Evolutionary conservation across 1,139 yeast genomes (phyloP).

Genomic region (Blastobotrys raffinosifermentans): DNA sequence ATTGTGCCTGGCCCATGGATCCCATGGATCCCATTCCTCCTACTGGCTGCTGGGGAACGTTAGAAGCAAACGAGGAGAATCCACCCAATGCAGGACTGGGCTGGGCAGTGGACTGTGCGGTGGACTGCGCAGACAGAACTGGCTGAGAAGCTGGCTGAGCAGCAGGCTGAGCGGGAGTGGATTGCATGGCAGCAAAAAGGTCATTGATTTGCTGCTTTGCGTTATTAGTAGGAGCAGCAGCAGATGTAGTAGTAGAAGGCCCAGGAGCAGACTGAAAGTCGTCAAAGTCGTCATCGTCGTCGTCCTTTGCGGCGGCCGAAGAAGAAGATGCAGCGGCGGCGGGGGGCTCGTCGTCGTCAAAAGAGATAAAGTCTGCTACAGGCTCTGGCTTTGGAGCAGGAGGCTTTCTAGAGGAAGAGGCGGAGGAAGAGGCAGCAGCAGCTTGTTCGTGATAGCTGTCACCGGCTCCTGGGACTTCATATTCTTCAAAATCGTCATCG

Average conservation of each 20-base stretch:
- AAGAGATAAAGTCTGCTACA: constrained; percentile 19
- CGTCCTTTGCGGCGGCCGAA: constrained; percentile 21
- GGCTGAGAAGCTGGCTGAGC: no score
- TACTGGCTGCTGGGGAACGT: not conserved
- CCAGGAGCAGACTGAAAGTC: constrained; percentile 79
- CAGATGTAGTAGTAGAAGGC: constrained; percentile 30
- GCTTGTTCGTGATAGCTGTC: constrained; percentile 7
- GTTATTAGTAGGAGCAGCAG: constrained; percentile 25
- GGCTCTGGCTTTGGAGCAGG: constrained; percentile 8
- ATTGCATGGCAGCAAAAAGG: constrained; percentile 37
- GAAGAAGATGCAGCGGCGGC: constrained; percentile 10
- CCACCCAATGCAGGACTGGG: constrained; percentile 17
- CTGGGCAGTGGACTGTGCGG: constrained; percentile 7
- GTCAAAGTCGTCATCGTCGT: constrained; percentile 79
- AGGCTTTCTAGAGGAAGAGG: constrained; percentile 4
- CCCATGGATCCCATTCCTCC: no score
- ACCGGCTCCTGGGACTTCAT: constrained; percentile 39
- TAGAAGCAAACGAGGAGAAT: constrained; percentile 1
- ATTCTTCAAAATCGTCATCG: constrained; percentile 38
- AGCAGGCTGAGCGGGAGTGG: constrained; percentile 14
- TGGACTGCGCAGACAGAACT: no score
- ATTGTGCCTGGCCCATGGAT: constrained; percentile 7
- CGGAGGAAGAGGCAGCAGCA: constrained; percentile 9
- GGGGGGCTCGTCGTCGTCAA: constrained; percentile 16
- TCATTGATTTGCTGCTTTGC: constrained; percentile 44